A percentile compares a stretch with the other conserved stretches of the same genome.
Conservation (phyloP, 345 rosid genomes). For the Atalantia buxifolia region DNA sequence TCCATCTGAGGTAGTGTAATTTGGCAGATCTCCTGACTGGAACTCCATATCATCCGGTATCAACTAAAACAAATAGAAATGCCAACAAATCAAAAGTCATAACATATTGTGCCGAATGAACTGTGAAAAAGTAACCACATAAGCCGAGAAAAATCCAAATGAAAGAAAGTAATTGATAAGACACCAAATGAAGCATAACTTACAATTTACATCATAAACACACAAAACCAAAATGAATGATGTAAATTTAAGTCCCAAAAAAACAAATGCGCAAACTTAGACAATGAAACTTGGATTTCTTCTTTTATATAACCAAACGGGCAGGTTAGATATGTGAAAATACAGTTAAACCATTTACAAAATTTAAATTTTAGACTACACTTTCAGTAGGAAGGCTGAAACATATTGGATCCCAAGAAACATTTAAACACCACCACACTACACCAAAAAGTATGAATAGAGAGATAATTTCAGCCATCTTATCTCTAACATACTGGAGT, state of each 20-base stretch:
- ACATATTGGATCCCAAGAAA: not conserved
- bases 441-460: not conserved
- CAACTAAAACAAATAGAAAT: conserved; percentile 38
- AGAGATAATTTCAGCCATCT: not conserved
- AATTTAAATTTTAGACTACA: not conserved
- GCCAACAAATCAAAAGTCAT: not conserved
- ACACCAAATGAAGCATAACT: not conserved
- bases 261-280: not conserved
- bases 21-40: conserved; percentile 92
- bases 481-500: not conserved
- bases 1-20: conserved; percentile 88
- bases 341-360: not conserved
- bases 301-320: not conserved
- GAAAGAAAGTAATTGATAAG: too few relatives aligned
- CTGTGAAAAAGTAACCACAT: too few relatives aligned
- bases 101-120: not conserved
- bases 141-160: too few relatives aligned
- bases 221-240: not conserved
- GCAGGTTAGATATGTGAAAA: not conserved
- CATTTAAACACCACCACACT: not conserved
- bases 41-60: conserved; percentile 98
- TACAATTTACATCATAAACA: not conserved
- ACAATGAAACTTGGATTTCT: too few relatives aligned
- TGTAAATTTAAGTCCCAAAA: not conserved
- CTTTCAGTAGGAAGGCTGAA: not conserved